Conservation (phyloP, 352 stramenopile genomes). For the Pythium apleroticum region DNA sequence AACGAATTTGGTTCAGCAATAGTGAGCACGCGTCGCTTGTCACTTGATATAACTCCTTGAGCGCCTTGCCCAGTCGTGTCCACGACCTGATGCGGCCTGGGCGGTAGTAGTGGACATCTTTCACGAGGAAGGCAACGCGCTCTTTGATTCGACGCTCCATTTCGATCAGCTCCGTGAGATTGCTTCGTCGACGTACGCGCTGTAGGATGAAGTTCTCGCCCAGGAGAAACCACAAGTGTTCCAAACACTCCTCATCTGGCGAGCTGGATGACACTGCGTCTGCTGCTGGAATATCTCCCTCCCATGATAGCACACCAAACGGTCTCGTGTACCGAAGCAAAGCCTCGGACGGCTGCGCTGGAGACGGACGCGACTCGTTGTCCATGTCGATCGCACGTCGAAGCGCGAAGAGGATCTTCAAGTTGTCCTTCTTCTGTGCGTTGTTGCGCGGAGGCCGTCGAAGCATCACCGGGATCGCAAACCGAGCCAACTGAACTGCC, state of each 20-base stretch:
- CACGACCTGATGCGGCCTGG: constrained; percentile 64
- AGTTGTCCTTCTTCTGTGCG: constrained; percentile 70
- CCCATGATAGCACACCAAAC: constrained; percentile 36
- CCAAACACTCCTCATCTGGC: constrained; percentile 24
- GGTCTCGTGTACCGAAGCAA: constrained; percentile 43
- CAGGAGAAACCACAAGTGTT: constrained; percentile 72
- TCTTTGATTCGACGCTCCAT: constrained; percentile 62
- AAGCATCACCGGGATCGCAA: constrained; percentile 63
- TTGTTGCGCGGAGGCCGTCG: constrained; percentile 58
- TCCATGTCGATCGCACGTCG: constrained; percentile 36
- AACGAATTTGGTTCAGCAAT: constrained; percentile 44
- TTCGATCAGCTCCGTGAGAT: constrained; percentile 53
- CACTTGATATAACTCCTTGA: constrained; percentile 71
- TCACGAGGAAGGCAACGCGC: constrained; percentile 51
- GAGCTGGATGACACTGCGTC: neutral
- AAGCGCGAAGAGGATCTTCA: constrained; percentile 63
- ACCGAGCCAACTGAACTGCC: constrained; percentile 40
- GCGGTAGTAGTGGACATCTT: constrained; percentile 63
- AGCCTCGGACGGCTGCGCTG: neutral
- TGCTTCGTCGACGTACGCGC: constrained; percentile 58
- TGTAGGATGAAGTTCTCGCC: constrained; percentile 71
- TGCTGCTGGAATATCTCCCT: constrained; percentile 19
- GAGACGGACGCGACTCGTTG: constrained; percentile 7
- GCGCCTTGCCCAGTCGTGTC: constrained; percentile 60
- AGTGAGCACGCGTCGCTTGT: constrained; percentile 59